Percentiles rank a stretch among this genome's conserved stretches.
phyloP scores from a whole-genome alignment of 768 basidiomycete genomes.

The Pluteus cervinus region DNA sequence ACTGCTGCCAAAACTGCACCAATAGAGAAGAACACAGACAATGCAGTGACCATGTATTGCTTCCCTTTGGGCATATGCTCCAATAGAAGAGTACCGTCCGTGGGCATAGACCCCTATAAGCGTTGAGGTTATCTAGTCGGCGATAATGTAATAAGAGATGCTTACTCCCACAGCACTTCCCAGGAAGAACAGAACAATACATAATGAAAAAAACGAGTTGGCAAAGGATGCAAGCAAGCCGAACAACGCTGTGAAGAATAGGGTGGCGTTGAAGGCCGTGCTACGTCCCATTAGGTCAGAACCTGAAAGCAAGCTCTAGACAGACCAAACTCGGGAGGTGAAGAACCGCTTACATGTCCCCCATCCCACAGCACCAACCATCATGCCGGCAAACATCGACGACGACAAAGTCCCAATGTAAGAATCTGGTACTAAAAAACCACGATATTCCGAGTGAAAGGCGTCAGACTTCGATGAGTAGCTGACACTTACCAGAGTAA shows the following conservation, averaged over 20 bases:
- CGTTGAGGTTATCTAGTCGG: conserved; percentile 1
- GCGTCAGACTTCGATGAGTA: neutral
- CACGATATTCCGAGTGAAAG: conserved; percentile 1
- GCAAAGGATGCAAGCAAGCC: conserved; percentile 76
- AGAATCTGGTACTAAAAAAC: conserved; percentile 54
- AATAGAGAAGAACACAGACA: conserved; percentile 94
- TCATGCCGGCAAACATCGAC: conserved; percentile 95
- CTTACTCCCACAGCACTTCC: conserved; percentile 92
- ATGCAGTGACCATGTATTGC: conserved; percentile 84
- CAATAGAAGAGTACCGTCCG: conserved; percentile 86
- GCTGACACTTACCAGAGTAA: conserved; percentile 52
- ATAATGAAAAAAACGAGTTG: conserved; percentile 61
- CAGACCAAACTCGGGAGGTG: neutral
- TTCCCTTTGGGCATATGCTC: conserved; percentile 94
- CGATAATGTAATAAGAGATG: conserved; percentile 6
- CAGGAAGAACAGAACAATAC: conserved; percentile 75
- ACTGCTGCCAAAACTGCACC: conserved; percentile 85
- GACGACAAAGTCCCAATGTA: conserved; percentile 81
- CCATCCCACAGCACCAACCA: conserved; percentile 90
- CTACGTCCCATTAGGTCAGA: conserved; percentile 88
- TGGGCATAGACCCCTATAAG: conserved; percentile 86
- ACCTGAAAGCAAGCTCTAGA: conserved; percentile 26
- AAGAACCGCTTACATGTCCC: conserved; percentile 68
- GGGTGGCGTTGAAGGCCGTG: conserved; percentile 86
- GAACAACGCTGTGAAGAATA: conserved; percentile 87